phyloP scores from a whole-genome alignment of 805 yeast genomes.

The Wickerhamiella galacta region DNA sequence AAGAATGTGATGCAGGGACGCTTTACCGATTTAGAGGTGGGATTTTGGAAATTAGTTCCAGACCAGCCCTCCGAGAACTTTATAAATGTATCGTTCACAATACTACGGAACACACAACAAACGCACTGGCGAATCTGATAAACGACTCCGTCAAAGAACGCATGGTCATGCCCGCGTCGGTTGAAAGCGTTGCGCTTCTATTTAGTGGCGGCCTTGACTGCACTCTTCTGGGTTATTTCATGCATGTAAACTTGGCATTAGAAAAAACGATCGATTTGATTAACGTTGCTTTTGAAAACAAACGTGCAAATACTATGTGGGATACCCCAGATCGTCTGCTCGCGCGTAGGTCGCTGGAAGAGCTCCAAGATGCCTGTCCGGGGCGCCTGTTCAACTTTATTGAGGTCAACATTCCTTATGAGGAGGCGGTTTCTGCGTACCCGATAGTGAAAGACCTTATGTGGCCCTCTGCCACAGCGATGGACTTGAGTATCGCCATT shows the following conservation, averaged over 20 bases:
- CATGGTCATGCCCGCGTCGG: conserved; percentile 4
- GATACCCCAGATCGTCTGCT: conserved; percentile 72
- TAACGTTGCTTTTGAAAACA: conserved; percentile 86
- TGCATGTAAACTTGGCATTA: conserved; percentile 16
- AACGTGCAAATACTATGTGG: conserved; percentile 44
- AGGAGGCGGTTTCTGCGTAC: conserved; percentile 38
- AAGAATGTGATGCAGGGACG: conserved; percentile 15
- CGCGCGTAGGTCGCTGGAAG: conserved; percentile 45
- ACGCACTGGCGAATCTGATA: too few relatives aligned
- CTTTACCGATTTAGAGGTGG: conserved; percentile 6
- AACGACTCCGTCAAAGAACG: conserved; percentile 10
- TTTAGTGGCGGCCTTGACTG: conserved; percentile 97
- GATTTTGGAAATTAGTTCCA: too few relatives aligned
- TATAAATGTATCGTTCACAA: too few relatives aligned
- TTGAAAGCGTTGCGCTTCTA: conserved; percentile 35
- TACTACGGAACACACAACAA: too few relatives aligned
- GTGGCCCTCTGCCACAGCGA: conserved; percentile 74
- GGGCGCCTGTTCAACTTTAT: conserved; percentile 28
- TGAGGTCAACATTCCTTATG: conserved; percentile 60
- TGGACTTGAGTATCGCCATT: conserved; percentile 90
- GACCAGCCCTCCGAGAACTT: too few relatives aligned
- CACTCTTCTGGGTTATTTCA: conserved; percentile 46
- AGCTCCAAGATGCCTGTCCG: conserved; percentile 31
- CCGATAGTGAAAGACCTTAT: conserved; percentile 46
- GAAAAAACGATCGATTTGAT: conserved; percentile 43